A percentile compares a stretch with the other conserved stretches of the same genome.
These are phyloP conservation scores for Citrus trifoliata DNA, from an alignment of 345 rosid species.

Conservation along the genomic window DNA sequence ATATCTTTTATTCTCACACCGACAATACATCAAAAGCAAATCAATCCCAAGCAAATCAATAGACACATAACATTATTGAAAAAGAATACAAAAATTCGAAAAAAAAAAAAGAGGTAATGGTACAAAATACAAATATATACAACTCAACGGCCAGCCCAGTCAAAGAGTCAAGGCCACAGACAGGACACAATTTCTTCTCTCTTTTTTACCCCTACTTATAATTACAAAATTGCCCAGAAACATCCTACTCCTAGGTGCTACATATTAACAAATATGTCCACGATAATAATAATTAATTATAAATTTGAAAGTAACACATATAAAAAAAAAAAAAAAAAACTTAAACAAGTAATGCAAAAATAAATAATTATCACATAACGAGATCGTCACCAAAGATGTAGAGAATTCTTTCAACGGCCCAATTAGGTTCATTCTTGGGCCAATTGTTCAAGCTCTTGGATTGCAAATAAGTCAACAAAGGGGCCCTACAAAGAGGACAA, in stretches of 20 bases:
- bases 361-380: slow-evolving; percentile 24
- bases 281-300: background rate
- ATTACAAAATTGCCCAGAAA: slow-evolving; percentile 16
- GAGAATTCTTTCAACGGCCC: slow-evolving; percentile 87
- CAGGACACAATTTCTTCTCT: background rate
- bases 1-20: background rate
- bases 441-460: slow-evolving; percentile 14
- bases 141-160: background rate
- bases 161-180: background rate
- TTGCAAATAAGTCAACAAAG: slow-evolving; percentile 55
- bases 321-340: no score
- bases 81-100: background rate
- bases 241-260: background rate
- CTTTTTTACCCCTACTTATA: background rate
- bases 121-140: background rate
- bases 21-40: background rate
- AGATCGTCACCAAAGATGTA: slow-evolving; percentile 93
- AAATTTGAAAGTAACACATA: no score
- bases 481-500: slow-evolving; percentile 90
- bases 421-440: slow-evolving; percentile 68
- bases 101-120: background rate
- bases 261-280: background rate
- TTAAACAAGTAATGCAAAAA: background rate
- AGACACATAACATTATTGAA: background rate
- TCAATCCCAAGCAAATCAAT: background rate